Percentiles rank a stretch among this genome's conserved stretches.
Evolutionary conservation across 441 rosid genomes (phyloP).

Genomic region (Capsella rubella): DNA sequence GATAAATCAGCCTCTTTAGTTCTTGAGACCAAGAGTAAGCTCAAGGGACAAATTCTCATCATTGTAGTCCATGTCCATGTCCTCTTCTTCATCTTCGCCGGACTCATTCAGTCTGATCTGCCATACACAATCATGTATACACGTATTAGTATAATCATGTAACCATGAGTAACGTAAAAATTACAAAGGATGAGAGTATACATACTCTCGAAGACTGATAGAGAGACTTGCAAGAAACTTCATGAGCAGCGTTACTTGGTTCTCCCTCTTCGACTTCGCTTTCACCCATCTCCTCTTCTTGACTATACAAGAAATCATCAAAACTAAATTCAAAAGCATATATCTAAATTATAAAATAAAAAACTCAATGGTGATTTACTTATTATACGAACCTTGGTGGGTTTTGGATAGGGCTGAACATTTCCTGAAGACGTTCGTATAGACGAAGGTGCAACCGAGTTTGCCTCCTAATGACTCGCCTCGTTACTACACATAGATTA

Average conservation of each 20-base stretch:
- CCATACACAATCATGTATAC: background rate
- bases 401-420: background rate
- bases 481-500: background rate
- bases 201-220: constrained; percentile 28
- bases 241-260: background rate
- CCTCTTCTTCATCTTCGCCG: background rate
- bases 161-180: background rate
- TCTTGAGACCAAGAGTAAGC: constrained; percentile 2
- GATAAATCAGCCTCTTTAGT: background rate
- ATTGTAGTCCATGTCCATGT: background rate
- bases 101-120: background rate
- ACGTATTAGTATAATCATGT: background rate
- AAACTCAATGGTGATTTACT: no score
- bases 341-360: no score
- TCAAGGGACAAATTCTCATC: background rate
- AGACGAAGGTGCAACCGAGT: constrained; percentile 2
- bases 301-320: background rate
- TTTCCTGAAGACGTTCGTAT: background rate
- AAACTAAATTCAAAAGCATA: background rate
- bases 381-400: background rate
- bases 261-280: background rate
- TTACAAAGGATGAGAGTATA: background rate
- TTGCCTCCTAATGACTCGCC: background rate
- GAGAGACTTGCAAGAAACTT: constrained; percentile 25
- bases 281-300: background rate